Evolutionary conservation across 371 early-diverging fungal species (phyloP).

Genomic region (Mortierella sp.): DNA sequence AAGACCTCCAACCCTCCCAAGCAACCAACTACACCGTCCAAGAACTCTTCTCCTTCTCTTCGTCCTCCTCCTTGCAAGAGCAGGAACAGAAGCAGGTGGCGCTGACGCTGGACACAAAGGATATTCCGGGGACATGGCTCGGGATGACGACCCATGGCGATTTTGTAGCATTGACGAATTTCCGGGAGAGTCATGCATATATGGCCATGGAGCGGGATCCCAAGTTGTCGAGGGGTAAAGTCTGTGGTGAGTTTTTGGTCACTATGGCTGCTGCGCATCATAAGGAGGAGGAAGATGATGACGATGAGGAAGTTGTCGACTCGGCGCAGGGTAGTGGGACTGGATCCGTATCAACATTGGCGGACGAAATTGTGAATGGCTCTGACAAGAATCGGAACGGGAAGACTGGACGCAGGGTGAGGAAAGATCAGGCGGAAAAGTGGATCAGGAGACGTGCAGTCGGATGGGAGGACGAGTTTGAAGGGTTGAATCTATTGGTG

Average conservation of each 20-base stretch:
- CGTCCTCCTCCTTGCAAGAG: neutral
- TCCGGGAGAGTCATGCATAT: constrained; percentile 59
- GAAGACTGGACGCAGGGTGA: neutral
- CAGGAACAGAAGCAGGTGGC: constrained; percentile 15
- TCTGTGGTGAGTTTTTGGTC: constrained; percentile 69
- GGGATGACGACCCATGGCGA: constrained; percentile 68
- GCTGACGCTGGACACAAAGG: constrained; percentile 25
- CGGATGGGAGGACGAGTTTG: constrained; percentile 52
- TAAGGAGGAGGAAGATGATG: constrained; percentile 50
- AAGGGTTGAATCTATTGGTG: constrained; percentile 69
- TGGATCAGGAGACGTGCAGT: constrained; percentile 48
- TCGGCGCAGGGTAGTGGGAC: neutral
- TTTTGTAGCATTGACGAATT: constrained; percentile 72
- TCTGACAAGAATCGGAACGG: neutral
- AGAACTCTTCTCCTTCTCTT: constrained; percentile 17
- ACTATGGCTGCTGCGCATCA: constrained; percentile 35
- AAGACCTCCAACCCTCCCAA: constrained; percentile 39
- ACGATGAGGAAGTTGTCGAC: neutral
- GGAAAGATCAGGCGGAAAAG: constrained; percentile 32
- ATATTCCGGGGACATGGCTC: constrained; percentile 68
- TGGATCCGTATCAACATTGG: too few relatives aligned
- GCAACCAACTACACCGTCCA: constrained; percentile 38
- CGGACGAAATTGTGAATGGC: neutral
- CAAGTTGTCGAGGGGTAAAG: constrained; percentile 53
- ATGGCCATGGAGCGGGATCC: constrained; percentile 8